phyloP scores from a whole-genome alignment of 2,329 filamentous ascomycete genomes.

The Phyllosticta ampelicida region DNA sequence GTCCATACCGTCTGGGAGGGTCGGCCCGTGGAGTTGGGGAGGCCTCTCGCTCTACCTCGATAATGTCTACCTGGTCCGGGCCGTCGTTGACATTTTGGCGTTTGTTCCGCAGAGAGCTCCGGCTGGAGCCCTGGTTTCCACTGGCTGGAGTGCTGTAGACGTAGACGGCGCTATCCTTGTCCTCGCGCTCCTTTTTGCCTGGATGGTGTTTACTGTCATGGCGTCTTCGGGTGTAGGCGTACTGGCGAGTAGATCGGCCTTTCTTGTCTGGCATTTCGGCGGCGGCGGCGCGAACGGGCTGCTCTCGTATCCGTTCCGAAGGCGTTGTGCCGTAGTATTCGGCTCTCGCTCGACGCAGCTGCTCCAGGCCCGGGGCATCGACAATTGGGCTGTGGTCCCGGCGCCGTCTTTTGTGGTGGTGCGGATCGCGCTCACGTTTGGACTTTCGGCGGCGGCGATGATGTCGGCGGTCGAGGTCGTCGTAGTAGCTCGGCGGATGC shows the following conservation, averaged over 20 bases:
- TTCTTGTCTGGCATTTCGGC: constrained; percentile 13
- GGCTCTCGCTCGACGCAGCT: constrained; percentile 27
- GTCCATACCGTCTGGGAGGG: constrained; percentile 3
- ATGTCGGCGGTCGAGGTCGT: not conserved
- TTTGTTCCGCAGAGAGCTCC: constrained; percentile 20
- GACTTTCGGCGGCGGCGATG: constrained; percentile 4
- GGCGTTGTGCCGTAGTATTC: constrained; percentile 28
- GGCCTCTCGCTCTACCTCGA: constrained; percentile 22
- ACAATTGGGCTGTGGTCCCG: not conserved
- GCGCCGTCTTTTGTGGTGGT: not conserved
- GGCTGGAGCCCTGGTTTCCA: not conserved
- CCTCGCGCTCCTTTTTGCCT: constrained; percentile 6
- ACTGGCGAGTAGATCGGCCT: not conserved
- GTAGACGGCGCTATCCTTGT: constrained; percentile 6
- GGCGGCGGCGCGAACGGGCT: constrained; percentile 4
- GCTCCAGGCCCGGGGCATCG: constrained; percentile 26
- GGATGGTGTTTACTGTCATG: constrained; percentile 15
- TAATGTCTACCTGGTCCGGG: constrained; percentile 19
- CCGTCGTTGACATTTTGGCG: constrained; percentile 19
- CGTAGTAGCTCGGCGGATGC: not conserved
- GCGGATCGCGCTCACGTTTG: not conserved
- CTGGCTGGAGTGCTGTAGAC: constrained; percentile 9
- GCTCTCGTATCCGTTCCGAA: constrained; percentile 22
- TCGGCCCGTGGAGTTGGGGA: constrained; percentile 21
- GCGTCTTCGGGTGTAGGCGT: constrained; percentile 16